Evolutionary conservation across 306 rosid species (phyloP), one percentile per base, ranked within the genome.

Genomic region (Calophaca sinica): DNA sequence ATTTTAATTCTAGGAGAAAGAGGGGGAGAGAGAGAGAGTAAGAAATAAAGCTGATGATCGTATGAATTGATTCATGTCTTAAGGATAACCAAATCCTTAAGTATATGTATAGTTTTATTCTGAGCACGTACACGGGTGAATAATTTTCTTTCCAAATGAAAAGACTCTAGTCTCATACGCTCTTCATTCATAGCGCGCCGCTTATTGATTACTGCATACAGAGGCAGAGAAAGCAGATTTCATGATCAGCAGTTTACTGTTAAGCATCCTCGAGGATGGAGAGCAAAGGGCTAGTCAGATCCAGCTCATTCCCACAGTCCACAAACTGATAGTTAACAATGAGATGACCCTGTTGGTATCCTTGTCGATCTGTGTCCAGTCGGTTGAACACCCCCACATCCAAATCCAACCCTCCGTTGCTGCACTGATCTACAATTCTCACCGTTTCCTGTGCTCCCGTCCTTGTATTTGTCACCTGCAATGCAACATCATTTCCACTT

Each of bases 331-430:
- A 90, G 46, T 62, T 70, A 2, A 90, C 89, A 3, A 11, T 85
- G 10, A 88, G 87, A 72, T 85, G 86, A 8, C 96, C 93, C 33
- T 73, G 85, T 6, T 78, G 86, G 59, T 85, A 49, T 1, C 93
- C 83, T 14, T 7, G 38, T 0, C 88, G 83, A 51, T 90, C 63
- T 0, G 93, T 88, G 77, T 90, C 92, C 2, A 90, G 2, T 42
- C 58, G 26, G 11, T 73, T 79, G 63, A 90, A 86, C 9, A 90
- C 85, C 0, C 83, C 84, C 0, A 74, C 87, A 39, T 90, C 96
- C 88, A 90, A 77, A 70, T 90, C 96, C 14, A 90, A 75, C 6
- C 96, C 96, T 73, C 96, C 93, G 8, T 83, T 90, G 81, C 82
- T 61, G 79, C 92, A 88, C 61, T 88, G 89, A 54, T 88, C 96